These are phyloP conservation scores for Cenococcum geophilum DNA, from an alignment of 495 filamentous ascomycete species.

Conservation along the genomic window DNA sequence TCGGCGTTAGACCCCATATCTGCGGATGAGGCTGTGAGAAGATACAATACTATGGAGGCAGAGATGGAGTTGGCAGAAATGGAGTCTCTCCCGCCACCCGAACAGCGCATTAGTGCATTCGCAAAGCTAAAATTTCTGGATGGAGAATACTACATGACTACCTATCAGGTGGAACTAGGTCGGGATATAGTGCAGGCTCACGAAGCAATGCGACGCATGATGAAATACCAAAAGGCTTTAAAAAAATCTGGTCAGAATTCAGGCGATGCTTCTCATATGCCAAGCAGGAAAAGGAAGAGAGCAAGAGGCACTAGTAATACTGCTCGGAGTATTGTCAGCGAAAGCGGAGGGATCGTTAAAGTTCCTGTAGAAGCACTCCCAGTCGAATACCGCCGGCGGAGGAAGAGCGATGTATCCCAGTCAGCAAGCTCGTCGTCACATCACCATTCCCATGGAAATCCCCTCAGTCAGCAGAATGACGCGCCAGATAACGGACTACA, in stretches of 20 bases:
- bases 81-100: background rate
- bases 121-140: constrained; percentile 67
- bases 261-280: constrained; percentile 1
- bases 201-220: constrained; percentile 18
- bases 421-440: constrained; percentile 22
- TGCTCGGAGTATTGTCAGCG: constrained; percentile 27
- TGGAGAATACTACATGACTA: constrained; percentile 67
- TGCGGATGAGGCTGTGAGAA: background rate
- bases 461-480: constrained; percentile 9
- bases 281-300: constrained; percentile 3
- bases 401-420: constrained; percentile 24
- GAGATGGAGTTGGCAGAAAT: background rate
- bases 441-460: constrained; percentile 5
- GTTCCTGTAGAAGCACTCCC: constrained; percentile 12
- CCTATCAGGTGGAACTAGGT: constrained; percentile 58
- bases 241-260: background rate
- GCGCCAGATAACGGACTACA: constrained; percentile 17
- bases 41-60: background rate
- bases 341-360: constrained; percentile 24
- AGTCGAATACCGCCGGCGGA: constrained; percentile 22
- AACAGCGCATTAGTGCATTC: constrained; percentile 44
- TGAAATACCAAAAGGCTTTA: constrained; percentile 2
- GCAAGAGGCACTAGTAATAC: background rate
- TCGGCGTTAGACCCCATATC: background rate
- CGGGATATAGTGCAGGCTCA: constrained; percentile 49